Conservation (phyloP, 208 protist species). For the Acanthamoeba triangularis region DNA sequence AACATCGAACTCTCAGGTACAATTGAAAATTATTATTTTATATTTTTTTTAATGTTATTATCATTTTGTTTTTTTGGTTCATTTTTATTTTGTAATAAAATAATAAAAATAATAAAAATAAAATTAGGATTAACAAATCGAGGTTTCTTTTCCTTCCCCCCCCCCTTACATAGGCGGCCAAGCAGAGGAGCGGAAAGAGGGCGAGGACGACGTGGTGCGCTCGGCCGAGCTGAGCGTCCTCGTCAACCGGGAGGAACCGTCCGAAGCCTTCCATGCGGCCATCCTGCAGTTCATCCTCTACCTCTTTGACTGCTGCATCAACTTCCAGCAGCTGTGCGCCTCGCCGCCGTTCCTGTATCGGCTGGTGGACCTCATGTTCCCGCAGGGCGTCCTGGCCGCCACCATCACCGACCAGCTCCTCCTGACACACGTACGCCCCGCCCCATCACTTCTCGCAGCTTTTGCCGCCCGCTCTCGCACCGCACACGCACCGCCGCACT, state of each 20-base stretch:
- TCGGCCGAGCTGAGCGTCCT: background rate
- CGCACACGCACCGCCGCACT: background rate
- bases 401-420: constrained; percentile 35
- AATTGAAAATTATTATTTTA: no score
- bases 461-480: background rate
- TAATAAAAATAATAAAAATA: no score
- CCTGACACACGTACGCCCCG: constrained; percentile 22
- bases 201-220: constrained; percentile 25
- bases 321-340: constrained; percentile 71
- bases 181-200: background rate
- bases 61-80: background rate
- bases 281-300: constrained; percentile 64
- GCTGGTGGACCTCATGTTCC: constrained; percentile 71
- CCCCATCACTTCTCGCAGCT: background rate
- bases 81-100: background rate
- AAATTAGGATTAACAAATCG: no score
- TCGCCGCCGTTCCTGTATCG: constrained; percentile 7
- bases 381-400: constrained; percentile 28
- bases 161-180: constrained; percentile 1
- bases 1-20: constrained; percentile 63
- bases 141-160: no score
- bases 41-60: no score
- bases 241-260: constrained; percentile 46
- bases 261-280: constrained; percentile 3
- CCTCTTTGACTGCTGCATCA: constrained; percentile 63